Conservation (phyloP, 2,329 filamentous ascomycete genomes). For the Colletotrichum sp. region DNA sequence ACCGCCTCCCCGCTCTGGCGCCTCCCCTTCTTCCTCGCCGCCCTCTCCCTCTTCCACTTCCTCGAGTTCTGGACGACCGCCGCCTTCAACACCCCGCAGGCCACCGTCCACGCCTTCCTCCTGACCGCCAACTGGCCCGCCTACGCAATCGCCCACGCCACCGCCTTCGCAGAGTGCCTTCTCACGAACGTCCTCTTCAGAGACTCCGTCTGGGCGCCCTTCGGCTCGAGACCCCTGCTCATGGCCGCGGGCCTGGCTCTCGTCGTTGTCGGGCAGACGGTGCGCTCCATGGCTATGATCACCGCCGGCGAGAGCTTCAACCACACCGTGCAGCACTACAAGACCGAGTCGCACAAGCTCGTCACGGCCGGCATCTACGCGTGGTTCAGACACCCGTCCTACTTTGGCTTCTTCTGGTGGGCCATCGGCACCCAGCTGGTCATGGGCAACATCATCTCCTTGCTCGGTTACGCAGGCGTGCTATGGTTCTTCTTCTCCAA, state of each 20-base stretch:
- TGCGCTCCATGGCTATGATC: constrained; percentile 85
- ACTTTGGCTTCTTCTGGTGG: constrained; percentile 99
- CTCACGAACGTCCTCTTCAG: constrained; percentile 64
- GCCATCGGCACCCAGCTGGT: constrained; percentile 92
- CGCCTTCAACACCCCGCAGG: constrained; percentile 77
- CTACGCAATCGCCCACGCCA: constrained; percentile 82
- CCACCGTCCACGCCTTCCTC: constrained; percentile 78
- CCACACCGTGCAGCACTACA: constrained; percentile 78
- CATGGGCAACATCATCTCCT: constrained; percentile 82
- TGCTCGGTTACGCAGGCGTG: constrained; percentile 74
- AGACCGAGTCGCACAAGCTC: constrained; percentile 73
- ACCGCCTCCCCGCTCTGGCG: constrained; percentile 61
- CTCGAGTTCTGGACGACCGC: constrained; percentile 95
- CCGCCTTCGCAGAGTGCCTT: constrained; percentile 76
- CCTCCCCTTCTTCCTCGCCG: constrained; percentile 68
- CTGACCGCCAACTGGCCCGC: constrained; percentile 82
- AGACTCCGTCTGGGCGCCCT: constrained; percentile 47
- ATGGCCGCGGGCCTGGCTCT: constrained; percentile 65
- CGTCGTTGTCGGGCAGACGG: constrained; percentile 72
- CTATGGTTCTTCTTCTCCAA: constrained; percentile 85
- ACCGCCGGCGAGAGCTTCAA: constrained; percentile 93
- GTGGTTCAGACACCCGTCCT: constrained; percentile 82
- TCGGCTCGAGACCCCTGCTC: constrained; percentile 45
- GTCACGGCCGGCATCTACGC: constrained; percentile 84
- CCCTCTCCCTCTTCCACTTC: constrained; percentile 87